Percentiles rank a stretch among this genome's conserved stretches.
phyloP scores from a whole-genome alignment of 2,329 filamentous ascomycete species.

The Gaeumannomyces tritici region DNA sequence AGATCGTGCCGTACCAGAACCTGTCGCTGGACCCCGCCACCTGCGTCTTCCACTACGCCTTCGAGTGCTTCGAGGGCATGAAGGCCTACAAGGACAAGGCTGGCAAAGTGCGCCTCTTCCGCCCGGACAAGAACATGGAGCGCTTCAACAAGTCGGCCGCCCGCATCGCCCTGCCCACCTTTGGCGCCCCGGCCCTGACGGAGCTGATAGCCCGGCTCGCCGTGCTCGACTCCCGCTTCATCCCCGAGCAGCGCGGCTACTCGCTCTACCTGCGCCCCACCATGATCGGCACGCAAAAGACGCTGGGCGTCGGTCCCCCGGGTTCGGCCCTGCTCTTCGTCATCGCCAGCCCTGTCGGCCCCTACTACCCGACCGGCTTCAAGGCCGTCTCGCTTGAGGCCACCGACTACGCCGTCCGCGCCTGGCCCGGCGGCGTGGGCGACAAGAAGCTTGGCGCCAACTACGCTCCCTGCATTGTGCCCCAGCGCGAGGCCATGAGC shows the following conservation, averaged over 20 bases:
- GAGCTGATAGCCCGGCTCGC: constrained; percentile 74
- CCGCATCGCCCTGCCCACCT: constrained; percentile 86
- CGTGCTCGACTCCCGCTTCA: constrained; percentile 78
- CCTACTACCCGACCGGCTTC: constrained; percentile 97
- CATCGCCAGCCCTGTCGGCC: constrained; percentile 92
- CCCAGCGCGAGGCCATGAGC: constrained; percentile 82
- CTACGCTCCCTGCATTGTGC: constrained; percentile 98
- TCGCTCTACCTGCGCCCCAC: constrained; percentile 92
- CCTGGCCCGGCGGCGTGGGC: constrained; percentile 94
- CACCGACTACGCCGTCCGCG: constrained; percentile 91
- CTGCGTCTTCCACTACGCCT: constrained; percentile 97
- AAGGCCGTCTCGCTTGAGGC: constrained; percentile 94
- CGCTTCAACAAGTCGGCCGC: constrained; percentile 85
- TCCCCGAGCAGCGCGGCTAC: constrained; percentile 79
- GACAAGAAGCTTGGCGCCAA: constrained; percentile 98
- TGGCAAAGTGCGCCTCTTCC: constrained; percentile 76
- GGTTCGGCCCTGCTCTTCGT: constrained; percentile 87
- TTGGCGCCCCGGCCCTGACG: constrained; percentile 64
- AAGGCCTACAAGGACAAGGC: constrained; percentile 91
- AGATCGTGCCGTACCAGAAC: constrained; percentile 91
- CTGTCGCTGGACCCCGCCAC: constrained; percentile 92
- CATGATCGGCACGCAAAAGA: constrained; percentile 94
- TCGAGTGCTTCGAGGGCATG: constrained; percentile 98
- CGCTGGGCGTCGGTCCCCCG: constrained; percentile 85
- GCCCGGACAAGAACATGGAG: constrained; percentile 92